Percentiles rank a stretch among this genome's conserved stretches.
Conservation (phyloP, 306 rosid genomes). For the Betula pendula region DNA sequence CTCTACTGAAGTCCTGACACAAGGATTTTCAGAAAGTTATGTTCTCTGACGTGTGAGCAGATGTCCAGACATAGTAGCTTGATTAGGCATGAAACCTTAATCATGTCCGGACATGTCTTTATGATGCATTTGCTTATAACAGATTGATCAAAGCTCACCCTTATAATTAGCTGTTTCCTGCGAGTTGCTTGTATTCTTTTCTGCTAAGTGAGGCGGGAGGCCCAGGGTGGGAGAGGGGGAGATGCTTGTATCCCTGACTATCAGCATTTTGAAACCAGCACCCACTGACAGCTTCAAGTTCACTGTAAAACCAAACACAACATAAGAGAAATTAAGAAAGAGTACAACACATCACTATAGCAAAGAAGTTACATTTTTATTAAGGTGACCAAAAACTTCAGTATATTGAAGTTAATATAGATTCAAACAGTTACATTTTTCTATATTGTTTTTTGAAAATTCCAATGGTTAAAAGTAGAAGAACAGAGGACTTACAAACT, state of each 20-base stretch:
- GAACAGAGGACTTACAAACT: conserved; percentile 51
- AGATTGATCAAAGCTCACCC: conserved; percentile 34
- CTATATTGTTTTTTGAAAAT: not conserved
- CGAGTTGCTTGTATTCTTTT: conserved; percentile 18
- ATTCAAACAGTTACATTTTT: not conserved
- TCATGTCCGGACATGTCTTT: no score
- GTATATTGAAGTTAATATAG: not conserved
- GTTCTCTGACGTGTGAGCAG: no score
- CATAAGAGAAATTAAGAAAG: conserved; percentile 9
- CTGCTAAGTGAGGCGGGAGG: conserved; percentile 9
- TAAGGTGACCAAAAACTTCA: no score
- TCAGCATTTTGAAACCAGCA: conserved; percentile 50
- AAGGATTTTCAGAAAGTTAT: no score
- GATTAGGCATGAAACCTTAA: no score
- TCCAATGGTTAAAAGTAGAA: conserved; percentile 2
- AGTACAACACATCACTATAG: not conserved
- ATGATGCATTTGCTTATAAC: no score
- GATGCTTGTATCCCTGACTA: conserved; percentile 43
- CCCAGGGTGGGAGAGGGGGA: not conserved
- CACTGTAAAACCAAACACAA: conserved; percentile 43
- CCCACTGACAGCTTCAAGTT: conserved; percentile 49
- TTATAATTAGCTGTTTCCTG: conserved; percentile 27
- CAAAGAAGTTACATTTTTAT: no score
- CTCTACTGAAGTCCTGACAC: no score
- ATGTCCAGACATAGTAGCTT: no score